These are phyloP conservation scores for Leccinum incarnatum DNA, from an alignment of 768 basidiomycete genomes.

Conservation along the genomic window DNA sequence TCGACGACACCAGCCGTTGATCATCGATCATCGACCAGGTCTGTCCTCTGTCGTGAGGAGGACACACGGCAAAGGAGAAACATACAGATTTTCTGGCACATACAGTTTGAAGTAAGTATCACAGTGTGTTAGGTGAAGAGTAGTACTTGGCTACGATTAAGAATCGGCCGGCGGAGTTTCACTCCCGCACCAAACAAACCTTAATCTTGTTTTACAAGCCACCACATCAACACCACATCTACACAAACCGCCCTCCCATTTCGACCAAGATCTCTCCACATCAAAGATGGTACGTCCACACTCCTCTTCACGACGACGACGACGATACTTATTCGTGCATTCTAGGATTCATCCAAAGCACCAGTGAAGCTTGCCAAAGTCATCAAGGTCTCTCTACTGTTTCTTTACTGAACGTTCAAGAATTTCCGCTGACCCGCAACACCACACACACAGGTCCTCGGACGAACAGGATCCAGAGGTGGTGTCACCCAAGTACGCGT, in stretches of 20 bases:
- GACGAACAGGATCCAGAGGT: slow-evolving; percentile 97
- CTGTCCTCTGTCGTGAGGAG: too few relatives aligned
- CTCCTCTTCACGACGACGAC: background rate
- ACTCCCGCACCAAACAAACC: slow-evolving; percentile 1
- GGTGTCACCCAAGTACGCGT: slow-evolving; percentile 99
- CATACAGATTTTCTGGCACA: too few relatives aligned
- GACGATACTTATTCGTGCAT: background rate
- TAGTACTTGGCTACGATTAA: too few relatives aligned
- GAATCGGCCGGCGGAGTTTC: slow-evolving; percentile 15
- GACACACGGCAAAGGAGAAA: too few relatives aligned
- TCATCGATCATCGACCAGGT: too few relatives aligned
- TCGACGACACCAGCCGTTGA: too few relatives aligned
- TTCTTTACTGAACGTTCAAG: too few relatives aligned
- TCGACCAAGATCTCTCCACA: slow-evolving; percentile 2
- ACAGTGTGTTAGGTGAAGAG: too few relatives aligned
- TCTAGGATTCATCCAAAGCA: slow-evolving; percentile 80
- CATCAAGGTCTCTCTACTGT: slow-evolving; percentile 66
- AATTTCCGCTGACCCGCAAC: background rate
- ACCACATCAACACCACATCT: background rate
- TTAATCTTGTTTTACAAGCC: slow-evolving; percentile 20
- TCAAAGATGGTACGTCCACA: slow-evolving; percentile 24
- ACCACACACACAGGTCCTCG: slow-evolving; percentile 62
- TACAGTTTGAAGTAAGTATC: too few relatives aligned
- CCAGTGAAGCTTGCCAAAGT: slow-evolving; percentile 98
- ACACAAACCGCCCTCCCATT: slow-evolving; percentile 6